Evolutionary conservation across 1,139 yeast genomes (phyloP).

Genomic region (Kodamaea derodonti): DNA sequence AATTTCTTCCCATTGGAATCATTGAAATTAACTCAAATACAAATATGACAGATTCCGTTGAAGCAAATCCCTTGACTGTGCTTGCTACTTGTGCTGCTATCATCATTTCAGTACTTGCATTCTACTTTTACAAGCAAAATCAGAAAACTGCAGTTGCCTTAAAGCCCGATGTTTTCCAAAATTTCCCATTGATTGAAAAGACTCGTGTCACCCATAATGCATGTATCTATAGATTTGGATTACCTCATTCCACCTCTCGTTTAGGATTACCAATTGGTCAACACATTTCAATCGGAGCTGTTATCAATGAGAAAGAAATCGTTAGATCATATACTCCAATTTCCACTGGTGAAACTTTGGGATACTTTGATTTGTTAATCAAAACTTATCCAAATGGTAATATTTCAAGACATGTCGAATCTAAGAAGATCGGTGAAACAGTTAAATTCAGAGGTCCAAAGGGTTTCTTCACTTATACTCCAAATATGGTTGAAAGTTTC

Average conservation of each 20-base stretch:
- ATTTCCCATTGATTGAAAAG: slow-evolving; percentile 82
- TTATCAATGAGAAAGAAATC: slow-evolving; percentile 74
- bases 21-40: too few species aligned
- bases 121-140: slow-evolving; percentile 33
- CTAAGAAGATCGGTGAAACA: slow-evolving; percentile 49
- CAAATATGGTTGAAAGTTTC: slow-evolving; percentile 71
- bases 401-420: slow-evolving; percentile 72
- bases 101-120: slow-evolving; percentile 34
- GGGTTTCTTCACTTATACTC: slow-evolving; percentile 82
- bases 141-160: slow-evolving; percentile 51
- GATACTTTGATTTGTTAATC: slow-evolving; percentile 84
- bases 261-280: slow-evolving; percentile 95
- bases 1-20: not conserved
- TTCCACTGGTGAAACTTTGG: slow-evolving; percentile 78
- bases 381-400: slow-evolving; percentile 93
- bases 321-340: slow-evolving; percentile 94
- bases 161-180: slow-evolving; percentile 63
- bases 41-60: slow-evolving; percentile 18
- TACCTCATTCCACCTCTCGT: slow-evolving; percentile 70
- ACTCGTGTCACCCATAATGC: slow-evolving; percentile 78
- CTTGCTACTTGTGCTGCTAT: slow-evolving; percentile 43
- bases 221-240: slow-evolving; percentile 79
- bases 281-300: slow-evolving; percentile 77
- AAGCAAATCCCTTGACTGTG: slow-evolving; percentile 36
- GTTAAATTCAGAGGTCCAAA: slow-evolving; percentile 78